Percentiles rank a stretch among this genome's conserved stretches.
Conservation (phyloP, 1,284 basidiomycete species). For the Thecaphora thlaspeos region DNA sequence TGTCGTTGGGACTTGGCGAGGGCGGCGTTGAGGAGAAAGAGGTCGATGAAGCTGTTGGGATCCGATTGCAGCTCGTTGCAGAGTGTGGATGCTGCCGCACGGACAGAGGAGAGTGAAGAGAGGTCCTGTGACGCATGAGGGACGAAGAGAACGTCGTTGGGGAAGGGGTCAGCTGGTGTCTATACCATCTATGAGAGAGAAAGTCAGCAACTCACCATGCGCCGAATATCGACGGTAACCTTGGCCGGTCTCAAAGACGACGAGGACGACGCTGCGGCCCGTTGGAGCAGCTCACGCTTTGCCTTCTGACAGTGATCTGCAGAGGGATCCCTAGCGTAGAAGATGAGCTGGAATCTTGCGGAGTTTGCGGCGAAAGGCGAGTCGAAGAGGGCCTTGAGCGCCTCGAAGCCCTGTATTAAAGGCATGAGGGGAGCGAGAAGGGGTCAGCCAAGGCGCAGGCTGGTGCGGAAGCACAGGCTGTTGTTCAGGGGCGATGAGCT, state of each 20-base stretch:
- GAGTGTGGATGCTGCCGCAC: slow-evolving; percentile 18
- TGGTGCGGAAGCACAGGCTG: too few relatives aligned
- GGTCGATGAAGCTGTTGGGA: slow-evolving; percentile 8
- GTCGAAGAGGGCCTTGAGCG: slow-evolving; percentile 25
- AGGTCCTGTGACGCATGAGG: slow-evolving; percentile 6
- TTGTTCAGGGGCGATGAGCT: too few relatives aligned
- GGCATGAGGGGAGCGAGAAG: not conserved
- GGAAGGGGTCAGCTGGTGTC: not conserved
- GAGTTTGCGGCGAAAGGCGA: slow-evolving; percentile 4
- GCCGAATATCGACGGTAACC: slow-evolving; percentile 7
- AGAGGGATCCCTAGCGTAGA: slow-evolving; percentile 11
- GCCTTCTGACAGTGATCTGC: slow-evolving; percentile 6
- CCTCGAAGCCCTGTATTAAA: slow-evolving; percentile 11
- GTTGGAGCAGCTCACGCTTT: slow-evolving; percentile 5
- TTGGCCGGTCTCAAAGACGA: not conserved
- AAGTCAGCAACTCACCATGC: slow-evolving; percentile 9
- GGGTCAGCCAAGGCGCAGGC: not conserved
- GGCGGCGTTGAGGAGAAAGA: slow-evolving; percentile 34
- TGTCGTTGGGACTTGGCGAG: slow-evolving; percentile 21
- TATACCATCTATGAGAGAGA: too few relatives aligned
- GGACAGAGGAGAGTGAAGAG: slow-evolving; percentile 19
- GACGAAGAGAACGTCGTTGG: not conserved
- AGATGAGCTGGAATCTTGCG: slow-evolving; percentile 11
- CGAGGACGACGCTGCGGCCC: slow-evolving; percentile 3
- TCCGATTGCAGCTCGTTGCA: slow-evolving; percentile 7